These are phyloP conservation scores for Cladorrhinum sp. DNA, from an alignment of 2,329 filamentous ascomycete genomes.

Conservation along the genomic window DNA sequence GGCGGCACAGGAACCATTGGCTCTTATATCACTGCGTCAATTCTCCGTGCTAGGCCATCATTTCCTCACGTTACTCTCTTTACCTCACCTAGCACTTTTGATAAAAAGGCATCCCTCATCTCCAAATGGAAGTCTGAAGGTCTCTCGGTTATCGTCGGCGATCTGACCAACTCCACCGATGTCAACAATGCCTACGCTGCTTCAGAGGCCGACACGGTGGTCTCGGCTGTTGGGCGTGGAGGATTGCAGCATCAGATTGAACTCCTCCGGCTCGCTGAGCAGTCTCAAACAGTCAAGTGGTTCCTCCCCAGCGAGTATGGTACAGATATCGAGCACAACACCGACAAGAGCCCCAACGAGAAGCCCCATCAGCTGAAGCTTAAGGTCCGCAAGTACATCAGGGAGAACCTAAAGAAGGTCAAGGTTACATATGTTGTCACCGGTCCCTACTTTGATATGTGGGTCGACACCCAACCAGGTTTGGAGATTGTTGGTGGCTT, in stretches of 20 bases:
- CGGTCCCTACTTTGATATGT: slow-evolving; percentile 66
- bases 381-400: slow-evolving; percentile 61
- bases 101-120: slow-evolving; percentile 48
- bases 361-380: slow-evolving; percentile 69
- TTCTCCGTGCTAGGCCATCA: slow-evolving; percentile 35
- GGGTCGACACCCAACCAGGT: slow-evolving; percentile 43
- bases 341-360: slow-evolving; percentile 53
- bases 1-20: slow-evolving; percentile 44
- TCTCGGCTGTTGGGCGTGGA: slow-evolving; percentile 63
- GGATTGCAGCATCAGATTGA: slow-evolving; percentile 59
- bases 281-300: slow-evolving; percentile 52
- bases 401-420: slow-evolving; percentile 50
- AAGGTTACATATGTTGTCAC: slow-evolving; percentile 67
- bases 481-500: slow-evolving; percentile 52
- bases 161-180: slow-evolving; percentile 50
- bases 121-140: slow-evolving; percentile 41
- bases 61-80: slow-evolving; percentile 38
- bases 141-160: slow-evolving; percentile 54
- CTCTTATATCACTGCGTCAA: slow-evolving; percentile 39
- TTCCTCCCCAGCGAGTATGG: slow-evolving; percentile 69
- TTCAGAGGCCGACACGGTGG: slow-evolving; percentile 59
- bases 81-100: slow-evolving; percentile 46
- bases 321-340: slow-evolving; percentile 61
- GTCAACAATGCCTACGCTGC: slow-evolving; percentile 51
- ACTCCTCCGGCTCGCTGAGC: slow-evolving; percentile 59